Evolutionary conservation across 2,329 filamentous ascomycete species (phyloP).

Genomic region (Colletotrichum plurivorum): DNA sequence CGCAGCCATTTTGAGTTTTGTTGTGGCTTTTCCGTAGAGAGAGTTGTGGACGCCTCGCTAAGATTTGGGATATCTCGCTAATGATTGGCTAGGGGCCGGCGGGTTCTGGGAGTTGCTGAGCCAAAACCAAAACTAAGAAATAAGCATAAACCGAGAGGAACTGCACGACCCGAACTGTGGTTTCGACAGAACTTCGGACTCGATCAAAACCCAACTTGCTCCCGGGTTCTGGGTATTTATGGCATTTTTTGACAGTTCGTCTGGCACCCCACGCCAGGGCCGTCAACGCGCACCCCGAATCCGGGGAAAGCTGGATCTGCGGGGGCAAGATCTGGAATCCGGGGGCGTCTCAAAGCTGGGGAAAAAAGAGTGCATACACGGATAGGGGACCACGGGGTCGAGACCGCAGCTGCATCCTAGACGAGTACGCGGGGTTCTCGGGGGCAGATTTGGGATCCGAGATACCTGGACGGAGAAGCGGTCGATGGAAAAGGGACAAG

Average conservation of each 20-base stretch:
- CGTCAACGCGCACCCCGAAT: conserved; percentile 17
- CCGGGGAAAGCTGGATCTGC: conserved; percentile 30
- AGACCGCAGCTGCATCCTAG: conserved; percentile 2
- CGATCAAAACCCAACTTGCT: neutral
- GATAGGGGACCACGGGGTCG: neutral
- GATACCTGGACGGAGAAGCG: neutral
- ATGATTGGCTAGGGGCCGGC: neutral
- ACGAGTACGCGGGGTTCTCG: conserved; percentile 24
- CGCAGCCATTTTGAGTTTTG: conserved; percentile 23
- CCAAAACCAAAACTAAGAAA: neutral
- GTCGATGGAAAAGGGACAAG: conserved; percentile 23
- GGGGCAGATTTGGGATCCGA: conserved; percentile 27
- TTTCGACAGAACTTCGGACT: neutral
- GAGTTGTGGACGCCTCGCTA: conserved; percentile 1
- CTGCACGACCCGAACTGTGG: neutral
- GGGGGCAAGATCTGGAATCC: conserved; percentile 36
- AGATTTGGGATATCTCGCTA: neutral
- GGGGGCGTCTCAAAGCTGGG: conserved; percentile 13
- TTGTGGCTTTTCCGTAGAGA: too few relatives aligned
- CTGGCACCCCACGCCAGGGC: conserved; percentile 10
- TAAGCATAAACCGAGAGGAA: conserved; percentile 30
- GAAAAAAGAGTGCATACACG: neutral
- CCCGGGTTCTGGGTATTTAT: conserved; percentile 36
- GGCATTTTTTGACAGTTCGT: neutral
- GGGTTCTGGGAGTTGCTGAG: neutral